Evolutionary conservation across 192 early-diverging fungal genomes (phyloP), one percentile per base, ranked within the genome.

Genomic region (Coemansia sp.): DNA sequence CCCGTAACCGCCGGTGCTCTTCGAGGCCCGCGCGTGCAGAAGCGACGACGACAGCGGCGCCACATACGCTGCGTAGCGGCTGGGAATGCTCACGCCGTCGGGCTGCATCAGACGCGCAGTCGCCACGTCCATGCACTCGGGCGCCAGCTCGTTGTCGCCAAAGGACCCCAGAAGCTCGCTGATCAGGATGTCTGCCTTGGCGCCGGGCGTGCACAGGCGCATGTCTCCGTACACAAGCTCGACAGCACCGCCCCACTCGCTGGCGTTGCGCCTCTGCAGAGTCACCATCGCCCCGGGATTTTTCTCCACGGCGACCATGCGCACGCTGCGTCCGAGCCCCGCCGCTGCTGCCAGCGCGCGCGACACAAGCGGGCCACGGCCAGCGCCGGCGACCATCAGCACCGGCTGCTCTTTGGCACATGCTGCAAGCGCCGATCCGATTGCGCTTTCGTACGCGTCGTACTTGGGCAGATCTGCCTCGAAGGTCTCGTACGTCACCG

Each of bases 81-180:
- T 80, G 5, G 98, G 98, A 57, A 99, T 98, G 34, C 93, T 96
- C 35, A 98, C 92, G 33, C 97, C 96, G 55, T 82, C 85, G 5
- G 76, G 86, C 86, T 66, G 64, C 67, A 79, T 79, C 51, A 98
- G 87, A 37, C 51, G 48, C 18, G 86, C 84, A 68, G 93, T 90
- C 2, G 96, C 96, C 11, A 91, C 95, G 79, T 95, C 93, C 18
- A 99, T 85, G 70, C 96, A 99, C 78, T 99, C 98, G 8, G 98
- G 98, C n/a, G 98, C 96, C 17, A 99, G 88, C 75, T 99, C 96
- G 79, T 99, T 99, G 80, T 99, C 97, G 59, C 96, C 98, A 86
- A 99, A 94, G 2, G 96, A 97, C 7, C 98, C 98, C 38, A 99
- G 83, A 22, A 99, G 87, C 82, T 99, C 98, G 66, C 92, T 94